Conservation (phyloP, 148 eudicot species). For the Rhododendron henanense region DNA sequence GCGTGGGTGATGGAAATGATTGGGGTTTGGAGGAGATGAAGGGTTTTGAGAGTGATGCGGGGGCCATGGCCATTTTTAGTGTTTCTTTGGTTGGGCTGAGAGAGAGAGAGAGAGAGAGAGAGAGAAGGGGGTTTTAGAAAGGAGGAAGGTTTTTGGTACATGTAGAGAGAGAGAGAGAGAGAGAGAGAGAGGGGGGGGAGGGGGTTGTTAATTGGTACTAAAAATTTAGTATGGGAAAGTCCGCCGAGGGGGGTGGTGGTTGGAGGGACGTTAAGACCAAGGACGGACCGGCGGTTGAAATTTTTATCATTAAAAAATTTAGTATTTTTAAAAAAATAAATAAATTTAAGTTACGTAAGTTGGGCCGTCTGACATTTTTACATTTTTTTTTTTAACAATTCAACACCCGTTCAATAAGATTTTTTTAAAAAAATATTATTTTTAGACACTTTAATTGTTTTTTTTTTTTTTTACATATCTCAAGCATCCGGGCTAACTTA, state of each 20-base stretch:
- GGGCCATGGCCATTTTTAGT: constrained; percentile 30
- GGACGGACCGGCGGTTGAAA: not conserved
- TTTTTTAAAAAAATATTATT: no score
- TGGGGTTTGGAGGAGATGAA: constrained; percentile 47
- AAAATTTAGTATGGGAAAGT: constrained; percentile 18
- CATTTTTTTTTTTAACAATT: no score
- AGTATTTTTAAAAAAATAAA: no score
- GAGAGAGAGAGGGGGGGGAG: not conserved
- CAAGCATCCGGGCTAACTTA: no score
- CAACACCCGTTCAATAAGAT: no score
- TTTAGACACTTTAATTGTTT: no score
- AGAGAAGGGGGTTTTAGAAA: not conserved
- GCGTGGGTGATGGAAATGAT: constrained; percentile 16
- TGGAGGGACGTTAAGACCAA: constrained; percentile 6
- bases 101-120: constrained; percentile 10
- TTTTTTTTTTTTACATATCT: no score
- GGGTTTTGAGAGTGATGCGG: constrained; percentile 57
- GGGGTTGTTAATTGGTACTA: not conserved
- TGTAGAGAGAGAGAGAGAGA: not conserved
- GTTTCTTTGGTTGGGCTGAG: not conserved
- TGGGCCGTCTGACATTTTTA: no score
- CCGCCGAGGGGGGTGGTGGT: constrained; percentile 23
- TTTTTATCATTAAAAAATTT: not conserved
- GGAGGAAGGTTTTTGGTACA: not conserved
- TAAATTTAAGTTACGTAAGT: no score